Conservation (phyloP, 2,329 filamentous ascomycete species). For the Colletotrichum euphorbiae region DNA sequence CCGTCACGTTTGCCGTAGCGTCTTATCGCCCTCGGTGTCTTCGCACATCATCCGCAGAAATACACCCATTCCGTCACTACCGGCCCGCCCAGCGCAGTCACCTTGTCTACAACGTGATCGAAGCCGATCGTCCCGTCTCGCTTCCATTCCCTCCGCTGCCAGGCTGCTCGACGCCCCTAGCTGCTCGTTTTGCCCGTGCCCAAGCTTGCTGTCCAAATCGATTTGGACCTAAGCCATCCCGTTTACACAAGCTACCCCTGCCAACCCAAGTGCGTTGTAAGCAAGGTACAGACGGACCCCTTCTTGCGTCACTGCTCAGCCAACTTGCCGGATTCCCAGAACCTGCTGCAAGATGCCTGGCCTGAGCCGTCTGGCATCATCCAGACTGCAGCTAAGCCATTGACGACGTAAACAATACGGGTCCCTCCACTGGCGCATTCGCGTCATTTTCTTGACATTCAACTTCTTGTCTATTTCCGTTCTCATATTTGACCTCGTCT, state of each 20-base stretch:
- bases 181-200: slow-evolving; percentile 2
- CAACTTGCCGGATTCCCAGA: slow-evolving; percentile 34
- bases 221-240: neutral
- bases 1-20: slow-evolving; percentile 15
- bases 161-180: slow-evolving; percentile 5
- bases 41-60: neutral
- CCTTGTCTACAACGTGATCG: slow-evolving; percentile 6
- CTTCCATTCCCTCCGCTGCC: slow-evolving; percentile 5
- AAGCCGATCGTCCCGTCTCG: slow-evolving; percentile 35
- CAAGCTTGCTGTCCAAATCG: neutral
- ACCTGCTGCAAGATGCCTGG: slow-evolving; percentile 28
- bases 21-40: slow-evolving; percentile 9
- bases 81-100: slow-evolving; percentile 7
- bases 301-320: slow-evolving; percentile 39
- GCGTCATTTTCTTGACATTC: slow-evolving; percentile 21
- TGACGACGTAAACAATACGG: slow-evolving; percentile 41
- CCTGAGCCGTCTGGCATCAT: slow-evolving; percentile 29
- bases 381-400: slow-evolving; percentile 35
- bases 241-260: slow-evolving; percentile 31
- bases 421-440: slow-evolving; percentile 31
- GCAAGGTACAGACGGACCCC: slow-evolving; percentile 28
- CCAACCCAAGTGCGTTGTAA: slow-evolving; percentile 16
- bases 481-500: neutral
- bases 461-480: slow-evolving; percentile 1
- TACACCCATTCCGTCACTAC: slow-evolving; percentile 35